Evolutionary conservation across 495 filamentous ascomycete genomes (phyloP).

Genomic region (Schizothecium vesticola): DNA sequence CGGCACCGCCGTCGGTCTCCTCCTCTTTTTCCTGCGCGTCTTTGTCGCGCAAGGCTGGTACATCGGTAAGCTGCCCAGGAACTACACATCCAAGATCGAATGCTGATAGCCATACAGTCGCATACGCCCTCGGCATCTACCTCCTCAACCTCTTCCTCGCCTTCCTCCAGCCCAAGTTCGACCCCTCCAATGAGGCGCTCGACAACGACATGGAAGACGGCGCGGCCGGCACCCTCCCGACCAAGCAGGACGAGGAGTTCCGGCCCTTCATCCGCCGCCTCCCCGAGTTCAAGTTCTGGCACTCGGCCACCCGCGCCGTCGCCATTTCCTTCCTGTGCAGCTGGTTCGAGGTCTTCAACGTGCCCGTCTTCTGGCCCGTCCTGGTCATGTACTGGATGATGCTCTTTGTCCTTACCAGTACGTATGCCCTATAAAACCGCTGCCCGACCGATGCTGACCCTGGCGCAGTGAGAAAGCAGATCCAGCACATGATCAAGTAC

Average conservation of each 20-base stretch:
- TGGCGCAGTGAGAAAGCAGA: constrained; percentile 83
- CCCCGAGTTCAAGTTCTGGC: constrained; percentile 99
- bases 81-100: background rate
- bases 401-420: constrained; percentile 89
- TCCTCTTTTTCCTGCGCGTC: constrained; percentile 83
- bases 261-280: constrained; percentile 91
- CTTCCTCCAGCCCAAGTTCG: constrained; percentile 97
- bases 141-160: constrained; percentile 98
- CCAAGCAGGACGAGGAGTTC: constrained; percentile 95
- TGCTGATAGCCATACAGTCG: constrained; percentile 51
- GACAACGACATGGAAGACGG: constrained; percentile 97
- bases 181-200: constrained; percentile 83
- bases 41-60: constrained; percentile 95
- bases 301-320: constrained; percentile 84
- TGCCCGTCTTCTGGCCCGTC: constrained; percentile 98
- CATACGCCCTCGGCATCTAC: constrained; percentile 97
- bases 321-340: constrained; percentile 78
- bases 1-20: constrained; percentile 65
- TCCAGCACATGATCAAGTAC: constrained; percentile 99
- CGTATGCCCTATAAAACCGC: constrained; percentile 29
- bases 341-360: constrained; percentile 90
- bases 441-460: constrained; percentile 20
- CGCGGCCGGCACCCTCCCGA: constrained; percentile 70
- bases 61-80: constrained; percentile 62
- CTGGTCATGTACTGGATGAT: constrained; percentile 98